Evolutionary conservation across 164 flowering plant species (phyloP).

Genomic region (Stephania cephalantha): DNA sequence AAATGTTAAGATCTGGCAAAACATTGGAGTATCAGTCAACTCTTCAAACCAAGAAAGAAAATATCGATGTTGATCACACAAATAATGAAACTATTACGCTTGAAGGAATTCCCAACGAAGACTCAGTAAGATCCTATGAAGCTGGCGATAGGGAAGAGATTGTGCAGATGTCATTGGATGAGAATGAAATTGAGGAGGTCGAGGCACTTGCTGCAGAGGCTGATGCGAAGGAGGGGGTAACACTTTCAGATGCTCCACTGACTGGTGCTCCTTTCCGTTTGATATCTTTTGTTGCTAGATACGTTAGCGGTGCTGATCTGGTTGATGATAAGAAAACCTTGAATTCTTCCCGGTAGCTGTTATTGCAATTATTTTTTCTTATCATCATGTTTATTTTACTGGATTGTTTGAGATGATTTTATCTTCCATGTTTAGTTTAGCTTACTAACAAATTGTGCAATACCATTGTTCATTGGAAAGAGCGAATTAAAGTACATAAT

Average conservation of each 20-base stretch:
- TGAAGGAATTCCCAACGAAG: neutral
- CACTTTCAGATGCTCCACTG: conserved; percentile 74
- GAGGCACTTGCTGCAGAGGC: conserved; percentile 22
- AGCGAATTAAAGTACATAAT: neutral
- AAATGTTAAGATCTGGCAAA: conserved; percentile 10
- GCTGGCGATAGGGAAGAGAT: conserved; percentile 51
- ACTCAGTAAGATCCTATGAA: conserved; percentile 10
- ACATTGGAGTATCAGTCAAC: conserved; percentile 15
- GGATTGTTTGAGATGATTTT: neutral
- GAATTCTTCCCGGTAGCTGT: conserved; percentile 7
- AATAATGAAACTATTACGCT: neutral
- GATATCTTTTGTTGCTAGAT: conserved; percentile 71
- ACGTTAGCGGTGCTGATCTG: conserved; percentile 95
- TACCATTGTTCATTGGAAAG: neutral
- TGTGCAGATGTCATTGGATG: conserved; percentile 57
- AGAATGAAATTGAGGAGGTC: conserved; percentile 34
- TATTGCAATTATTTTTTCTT: neutral
- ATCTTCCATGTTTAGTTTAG: neutral
- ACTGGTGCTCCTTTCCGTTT: conserved; percentile 93
- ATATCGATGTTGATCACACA: neutral
- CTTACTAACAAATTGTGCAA: neutral
- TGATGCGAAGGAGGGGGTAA: conserved; percentile 31
- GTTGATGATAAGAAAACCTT: conserved; percentile 32
- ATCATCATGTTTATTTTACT: neutral
- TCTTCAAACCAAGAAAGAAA: conserved; percentile 15